Percentiles rank a stretch among this genome's conserved stretches.
phyloP scores from a whole-genome alignment of 305 asterid genomes.

The Lippia alba region DNA sequence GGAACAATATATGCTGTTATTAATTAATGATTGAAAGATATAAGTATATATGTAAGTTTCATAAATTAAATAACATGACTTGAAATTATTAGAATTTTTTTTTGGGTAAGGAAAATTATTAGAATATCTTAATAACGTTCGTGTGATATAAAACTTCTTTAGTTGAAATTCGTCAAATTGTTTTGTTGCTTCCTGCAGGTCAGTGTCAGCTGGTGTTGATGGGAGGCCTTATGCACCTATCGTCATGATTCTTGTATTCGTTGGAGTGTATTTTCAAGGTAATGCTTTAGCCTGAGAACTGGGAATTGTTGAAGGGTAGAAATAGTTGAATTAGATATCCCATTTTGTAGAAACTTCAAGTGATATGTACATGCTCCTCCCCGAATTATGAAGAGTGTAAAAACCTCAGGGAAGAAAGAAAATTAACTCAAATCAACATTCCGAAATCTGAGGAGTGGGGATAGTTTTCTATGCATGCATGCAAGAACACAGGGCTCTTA shows the following conservation, averaged over 20 bases:
- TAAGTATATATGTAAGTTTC: no score
- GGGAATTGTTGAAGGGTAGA: slow-evolving; percentile 35
- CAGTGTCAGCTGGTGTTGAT: slow-evolving; percentile 54
- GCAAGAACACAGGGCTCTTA: background rate
- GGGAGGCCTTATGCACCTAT: slow-evolving; percentile 44
- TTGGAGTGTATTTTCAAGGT: slow-evolving; percentile 57
- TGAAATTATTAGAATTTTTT: no score
- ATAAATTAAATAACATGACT: no score
- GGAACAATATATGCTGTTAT: no score
- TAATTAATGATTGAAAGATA: no score
- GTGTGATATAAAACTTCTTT: background rate
- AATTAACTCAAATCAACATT: slow-evolving; percentile 11
- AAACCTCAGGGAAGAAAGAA: slow-evolving; percentile 15
- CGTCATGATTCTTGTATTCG: slow-evolving; percentile 42
- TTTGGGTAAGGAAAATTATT: no score
- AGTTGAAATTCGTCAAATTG: slow-evolving; percentile 7
- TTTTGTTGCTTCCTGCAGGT: slow-evolving; percentile 43
- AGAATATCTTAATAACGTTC: no score
- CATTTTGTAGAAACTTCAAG: slow-evolving; percentile 23
- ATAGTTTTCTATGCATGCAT: background rate
- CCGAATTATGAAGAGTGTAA: slow-evolving; percentile 15
- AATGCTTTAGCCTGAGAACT: slow-evolving; percentile 42
- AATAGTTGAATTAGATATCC: slow-evolving; percentile 28
- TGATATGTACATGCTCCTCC: slow-evolving; percentile 18
- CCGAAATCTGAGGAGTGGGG: slow-evolving; percentile 2